These are phyloP conservation scores for Boletus subcaerulescens DNA, from an alignment of 768 basidiomycete genomes.

Conservation along the genomic window DNA sequence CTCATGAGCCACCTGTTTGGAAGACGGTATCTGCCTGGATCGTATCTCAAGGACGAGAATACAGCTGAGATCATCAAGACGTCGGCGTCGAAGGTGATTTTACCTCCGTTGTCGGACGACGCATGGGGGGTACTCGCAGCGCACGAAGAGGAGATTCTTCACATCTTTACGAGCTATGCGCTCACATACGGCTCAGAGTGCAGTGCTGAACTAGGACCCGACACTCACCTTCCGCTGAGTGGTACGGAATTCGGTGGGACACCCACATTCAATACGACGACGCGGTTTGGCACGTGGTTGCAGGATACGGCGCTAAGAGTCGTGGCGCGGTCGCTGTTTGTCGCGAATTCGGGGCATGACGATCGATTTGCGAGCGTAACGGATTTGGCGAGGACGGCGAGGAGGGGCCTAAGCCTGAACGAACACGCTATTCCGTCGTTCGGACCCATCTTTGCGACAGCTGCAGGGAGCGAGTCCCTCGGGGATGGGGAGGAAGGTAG, in stretches of 20 bases:
- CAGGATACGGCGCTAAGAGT: slow-evolving; percentile 36
- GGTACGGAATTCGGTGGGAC: slow-evolving; percentile 20
- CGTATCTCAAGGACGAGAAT: slow-evolving; percentile 39
- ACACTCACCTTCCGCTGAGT: slow-evolving; percentile 51
- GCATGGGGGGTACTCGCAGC: slow-evolving; percentile 41
- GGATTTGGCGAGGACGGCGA: slow-evolving; percentile 51
- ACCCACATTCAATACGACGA: not conserved
- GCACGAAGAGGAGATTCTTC: slow-evolving; percentile 50
- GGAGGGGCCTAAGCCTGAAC: slow-evolving; percentile 54
- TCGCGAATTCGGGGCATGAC: slow-evolving; percentile 63
- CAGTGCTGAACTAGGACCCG: slow-evolving; percentile 37
- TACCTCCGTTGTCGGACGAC: slow-evolving; percentile 45
- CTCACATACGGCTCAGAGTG: slow-evolving; percentile 44
- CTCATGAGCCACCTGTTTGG: slow-evolving; percentile 67
- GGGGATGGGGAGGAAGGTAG: not conserved
- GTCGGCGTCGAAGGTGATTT: slow-evolving; percentile 55
- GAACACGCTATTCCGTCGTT: slow-evolving; percentile 61
- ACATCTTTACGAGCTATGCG: slow-evolving; percentile 56
- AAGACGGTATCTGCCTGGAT: slow-evolving; percentile 49
- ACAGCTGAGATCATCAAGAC: slow-evolving; percentile 35
- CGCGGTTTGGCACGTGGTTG: slow-evolving; percentile 38
- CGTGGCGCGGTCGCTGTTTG: slow-evolving; percentile 56
- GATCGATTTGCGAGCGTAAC: slow-evolving; percentile 50
- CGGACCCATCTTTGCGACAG: slow-evolving; percentile 29
- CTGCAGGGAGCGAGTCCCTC: slow-evolving; percentile 12